Evolutionary conservation across 2,329 filamentous ascomycete species (phyloP), one percentile per base, ranked within the genome.

Genomic region (Exophiala aquamarina): DNA sequence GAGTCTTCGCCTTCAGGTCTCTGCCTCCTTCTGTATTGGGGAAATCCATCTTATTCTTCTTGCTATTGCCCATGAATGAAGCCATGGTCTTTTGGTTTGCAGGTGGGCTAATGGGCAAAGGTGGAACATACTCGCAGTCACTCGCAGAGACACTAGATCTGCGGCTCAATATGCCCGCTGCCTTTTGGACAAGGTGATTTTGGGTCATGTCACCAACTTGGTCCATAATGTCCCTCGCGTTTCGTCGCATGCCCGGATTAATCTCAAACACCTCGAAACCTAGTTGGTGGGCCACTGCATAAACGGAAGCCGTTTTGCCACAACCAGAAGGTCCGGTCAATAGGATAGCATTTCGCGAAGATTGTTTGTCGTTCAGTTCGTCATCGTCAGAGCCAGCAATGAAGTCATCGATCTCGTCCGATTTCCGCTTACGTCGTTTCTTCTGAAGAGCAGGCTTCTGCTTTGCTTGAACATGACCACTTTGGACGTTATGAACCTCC

Each of bases 201-300:
- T 85, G 84, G 3, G 90, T 93, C 92, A 98, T 97, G 67, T 98
- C 90, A 32, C 93, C 94, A 35, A 98, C 89, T 58, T 81, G 88
- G 60, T 98, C 93, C 26, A 95, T 66, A 38, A 98, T 83, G 60
- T 98, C 93, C 64, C 86, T 93, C 23, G 91, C 92, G 61, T 82
- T 95, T 52, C 93, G 79, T 41, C 91, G 83, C 57, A 82, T 89
- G 50, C 89, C 82, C 0, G 92, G 73, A 61, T 95, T 94, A 63
- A 98, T 90, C 67, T 98, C 93, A 57, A 98, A 98, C 1, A 98
- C 80, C 61, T 95, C 91, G 61, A 94, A 97, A 1, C 81, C 89
- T 13, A 97, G 76, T 67, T 98, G 92, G 61, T 88, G 92, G 3
- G 93, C 92, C 33, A 91, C 86, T 3, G 93, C 93, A 66, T 94